Conservation (phyloP, 2,329 filamentous ascomycete genomes). For the Trichoderma hamatum region DNA sequence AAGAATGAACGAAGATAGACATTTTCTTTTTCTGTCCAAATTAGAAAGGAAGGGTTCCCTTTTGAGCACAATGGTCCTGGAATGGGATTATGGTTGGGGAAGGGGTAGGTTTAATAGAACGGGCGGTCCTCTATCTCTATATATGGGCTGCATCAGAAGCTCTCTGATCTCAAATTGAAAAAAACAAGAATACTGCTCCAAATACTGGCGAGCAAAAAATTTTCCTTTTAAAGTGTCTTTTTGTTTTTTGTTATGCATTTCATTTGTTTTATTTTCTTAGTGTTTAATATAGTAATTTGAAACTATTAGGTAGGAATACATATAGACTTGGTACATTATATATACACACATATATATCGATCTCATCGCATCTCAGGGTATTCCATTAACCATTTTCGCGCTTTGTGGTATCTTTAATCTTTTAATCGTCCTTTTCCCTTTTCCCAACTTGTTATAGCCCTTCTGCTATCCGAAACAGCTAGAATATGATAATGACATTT, state of each 20-base stretch:
- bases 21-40: conserved; percentile 10
- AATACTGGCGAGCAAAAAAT: not conserved
- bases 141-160: conserved; percentile 4
- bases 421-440: not conserved
- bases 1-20: conserved; percentile 25
- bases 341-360: not conserved
- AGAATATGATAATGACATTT: not conserved
- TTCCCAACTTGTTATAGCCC: not conserved
- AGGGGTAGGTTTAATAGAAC: conserved; percentile 18
- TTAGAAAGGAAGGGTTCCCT: conserved; percentile 8
- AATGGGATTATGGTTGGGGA: not conserved
- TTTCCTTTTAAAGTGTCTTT: conserved; percentile 13
- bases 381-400: not conserved
- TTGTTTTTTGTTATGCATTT: not conserved
- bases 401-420: not conserved
- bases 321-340: conserved; percentile 17
- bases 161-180: conserved; percentile 6
- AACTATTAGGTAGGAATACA: conserved; percentile 8
- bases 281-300: conserved; percentile 20
- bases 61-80: not conserved
- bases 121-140: not conserved
- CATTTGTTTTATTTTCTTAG: conserved; percentile 12
- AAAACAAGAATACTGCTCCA: conserved; percentile 3
- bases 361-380: not conserved
- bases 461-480: not conserved